These are phyloP conservation scores for Ophiocordyceps camponoti-saundersi DNA, from an alignment of 2,329 filamentous ascomycete species.

Conservation along the genomic window DNA sequence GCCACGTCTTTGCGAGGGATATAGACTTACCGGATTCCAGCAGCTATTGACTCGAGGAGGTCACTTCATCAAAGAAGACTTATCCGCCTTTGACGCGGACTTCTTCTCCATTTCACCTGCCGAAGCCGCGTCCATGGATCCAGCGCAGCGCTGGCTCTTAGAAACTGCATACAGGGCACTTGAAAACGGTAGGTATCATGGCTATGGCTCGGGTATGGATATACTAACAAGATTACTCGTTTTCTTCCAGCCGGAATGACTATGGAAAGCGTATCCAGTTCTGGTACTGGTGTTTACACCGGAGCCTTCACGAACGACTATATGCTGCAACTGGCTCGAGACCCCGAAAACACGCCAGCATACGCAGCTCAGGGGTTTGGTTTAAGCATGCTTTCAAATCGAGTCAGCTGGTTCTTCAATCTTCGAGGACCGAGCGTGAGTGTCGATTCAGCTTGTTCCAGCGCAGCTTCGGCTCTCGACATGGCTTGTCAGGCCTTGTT, in stretches of 20 bases:
- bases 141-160: not conserved
- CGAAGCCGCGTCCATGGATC: not conserved
- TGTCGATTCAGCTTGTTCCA: too few relatives aligned
- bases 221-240: not conserved
- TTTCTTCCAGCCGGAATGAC: not conserved
- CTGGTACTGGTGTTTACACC: not conserved
- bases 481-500: too few relatives aligned
- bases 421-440: too few relatives aligned
- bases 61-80: slow-evolving; percentile 15
- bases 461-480: too few relatives aligned
- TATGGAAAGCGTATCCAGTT: not conserved
- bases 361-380: too few relatives aligned
- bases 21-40: not conserved
- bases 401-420: too few relatives aligned
- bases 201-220: not conserved
- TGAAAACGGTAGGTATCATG: not conserved
- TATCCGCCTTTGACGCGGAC: slow-evolving; percentile 31
- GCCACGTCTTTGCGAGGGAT: not conserved
- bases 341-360: too few relatives aligned
- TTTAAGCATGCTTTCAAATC: too few relatives aligned
- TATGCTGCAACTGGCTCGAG: too few relatives aligned
- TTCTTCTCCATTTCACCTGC: not conserved
- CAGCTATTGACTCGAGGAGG: not conserved
- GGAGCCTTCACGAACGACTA: not conserved
- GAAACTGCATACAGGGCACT: not conserved